Percentiles rank a stretch among this genome's conserved stretches.
These are phyloP conservation scores for Gamarada debralockiae DNA, from an alignment of 495 filamentous ascomycete genomes.

Conservation along the genomic window DNA sequence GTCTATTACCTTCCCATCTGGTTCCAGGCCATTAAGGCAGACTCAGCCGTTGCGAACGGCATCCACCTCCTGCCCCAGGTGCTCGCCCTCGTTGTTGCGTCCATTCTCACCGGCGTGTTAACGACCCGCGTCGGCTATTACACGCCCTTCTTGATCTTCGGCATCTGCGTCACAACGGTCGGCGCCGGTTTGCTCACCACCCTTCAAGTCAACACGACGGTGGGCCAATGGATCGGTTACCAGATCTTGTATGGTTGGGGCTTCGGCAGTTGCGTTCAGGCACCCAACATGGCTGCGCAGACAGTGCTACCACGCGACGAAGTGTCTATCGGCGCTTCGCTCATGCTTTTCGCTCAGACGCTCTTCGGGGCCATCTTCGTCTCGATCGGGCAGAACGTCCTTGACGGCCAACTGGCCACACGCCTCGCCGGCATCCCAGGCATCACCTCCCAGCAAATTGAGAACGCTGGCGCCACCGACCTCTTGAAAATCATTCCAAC, in stretches of 20 bases:
- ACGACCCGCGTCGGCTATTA: slow-evolving; percentile 30
- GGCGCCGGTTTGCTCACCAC: slow-evolving; percentile 42
- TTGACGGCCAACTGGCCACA: slow-evolving; percentile 39
- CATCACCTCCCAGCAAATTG: slow-evolving; percentile 36
- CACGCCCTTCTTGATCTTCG: slow-evolving; percentile 27
- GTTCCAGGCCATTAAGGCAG: slow-evolving; percentile 77
- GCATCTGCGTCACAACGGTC: slow-evolving; percentile 29
- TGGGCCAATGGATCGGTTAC: slow-evolving; percentile 11
- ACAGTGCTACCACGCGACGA: slow-evolving; percentile 4
- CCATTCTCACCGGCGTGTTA: slow-evolving; percentile 29
- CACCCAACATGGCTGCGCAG: slow-evolving; percentile 13
- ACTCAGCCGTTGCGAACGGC: slow-evolving; percentile 13
- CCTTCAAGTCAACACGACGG: slow-evolving; percentile 1
- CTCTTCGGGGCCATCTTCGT: slow-evolving; percentile 46
- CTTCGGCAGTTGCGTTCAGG: slow-evolving; percentile 9
- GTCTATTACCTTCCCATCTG: slow-evolving; percentile 72
- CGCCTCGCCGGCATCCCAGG: slow-evolving; percentile 35
- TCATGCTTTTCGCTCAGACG: slow-evolving; percentile 34
- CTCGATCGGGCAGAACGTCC: slow-evolving; percentile 41
- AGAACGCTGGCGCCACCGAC: slow-evolving; percentile 48
- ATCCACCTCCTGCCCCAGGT: slow-evolving; percentile 50
- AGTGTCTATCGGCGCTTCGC: slow-evolving; percentile 16
- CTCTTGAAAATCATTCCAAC: slow-evolving; percentile 41
- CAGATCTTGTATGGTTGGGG: slow-evolving; percentile 4
- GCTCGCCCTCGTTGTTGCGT: slow-evolving; percentile 30